phyloP scores from a whole-genome alignment of 345 rosid species.

The Psidium friedrichsthalianum region DNA sequence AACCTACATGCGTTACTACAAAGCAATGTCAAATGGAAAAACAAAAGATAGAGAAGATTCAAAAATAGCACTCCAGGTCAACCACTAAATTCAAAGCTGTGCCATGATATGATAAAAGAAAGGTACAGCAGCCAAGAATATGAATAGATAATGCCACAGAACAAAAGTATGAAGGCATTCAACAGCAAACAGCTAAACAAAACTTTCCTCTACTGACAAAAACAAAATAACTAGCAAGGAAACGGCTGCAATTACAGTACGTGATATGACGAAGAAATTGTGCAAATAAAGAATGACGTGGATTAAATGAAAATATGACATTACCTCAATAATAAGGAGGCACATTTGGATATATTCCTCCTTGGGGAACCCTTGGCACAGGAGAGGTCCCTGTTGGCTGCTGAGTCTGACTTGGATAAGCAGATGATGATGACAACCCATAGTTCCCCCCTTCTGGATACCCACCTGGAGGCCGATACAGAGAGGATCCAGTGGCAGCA shows the following conservation, averaged over 20 bases:
- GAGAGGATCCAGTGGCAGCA: slow-evolving; percentile 32
- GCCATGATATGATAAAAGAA: neutral
- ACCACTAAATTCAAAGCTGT: neutral
- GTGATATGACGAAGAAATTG: neutral
- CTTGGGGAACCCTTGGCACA: slow-evolving; percentile 59
- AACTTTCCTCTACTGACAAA: neutral
- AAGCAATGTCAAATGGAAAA: neutral
- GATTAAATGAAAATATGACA: neutral
- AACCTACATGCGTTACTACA: neutral
- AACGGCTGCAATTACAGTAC: neutral
- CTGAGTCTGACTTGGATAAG: slow-evolving; percentile 54
- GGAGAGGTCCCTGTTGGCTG: slow-evolving; percentile 60
- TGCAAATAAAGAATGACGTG: neutral
- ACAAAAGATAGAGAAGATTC: neutral
- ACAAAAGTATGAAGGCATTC: neutral
- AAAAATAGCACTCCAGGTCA: neutral
- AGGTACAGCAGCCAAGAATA: neutral
- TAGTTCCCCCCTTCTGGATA: slow-evolving; percentile 58
- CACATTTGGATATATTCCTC: slow-evolving; percentile 64
- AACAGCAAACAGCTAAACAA: neutral
- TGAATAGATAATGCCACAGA: neutral
- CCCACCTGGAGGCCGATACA: slow-evolving; percentile 62
- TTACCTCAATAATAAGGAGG: slow-evolving; percentile 73
- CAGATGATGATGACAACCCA: slow-evolving; percentile 38
- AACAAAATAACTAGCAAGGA: neutral